Percentiles rank a stretch among this genome's conserved stretches.
Evolutionary conservation across 106 monocot species (phyloP).

Genomic region (Dendrobium officinale): DNA sequence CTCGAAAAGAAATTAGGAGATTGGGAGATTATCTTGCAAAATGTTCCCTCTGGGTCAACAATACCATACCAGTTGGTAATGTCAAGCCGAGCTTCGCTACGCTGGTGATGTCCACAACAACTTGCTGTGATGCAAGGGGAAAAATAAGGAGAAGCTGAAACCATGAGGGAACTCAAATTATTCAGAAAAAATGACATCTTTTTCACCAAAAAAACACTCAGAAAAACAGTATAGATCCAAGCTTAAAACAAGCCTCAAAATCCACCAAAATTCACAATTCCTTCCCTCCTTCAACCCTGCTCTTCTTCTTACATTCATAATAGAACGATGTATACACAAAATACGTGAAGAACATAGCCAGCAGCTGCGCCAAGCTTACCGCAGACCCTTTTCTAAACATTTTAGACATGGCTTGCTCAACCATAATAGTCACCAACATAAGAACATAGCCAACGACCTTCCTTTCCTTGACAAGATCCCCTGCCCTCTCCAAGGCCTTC

Average conservation of each 20-base stretch:
- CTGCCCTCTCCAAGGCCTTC: conserved; percentile 8
- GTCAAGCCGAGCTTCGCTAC: no score
- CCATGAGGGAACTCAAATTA: no score
- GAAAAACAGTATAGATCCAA: neutral
- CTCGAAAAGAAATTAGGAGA: no score
- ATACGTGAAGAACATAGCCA: conserved; percentile 4
- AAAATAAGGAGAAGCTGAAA: no score
- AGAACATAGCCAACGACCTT: neutral
- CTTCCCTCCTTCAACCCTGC: neutral
- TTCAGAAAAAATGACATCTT: no score
- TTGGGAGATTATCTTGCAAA: no score
- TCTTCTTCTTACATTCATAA: conserved; percentile 15
- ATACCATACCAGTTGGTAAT: no score
- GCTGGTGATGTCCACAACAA: no score
- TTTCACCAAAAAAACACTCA: no score
- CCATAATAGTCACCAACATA: no score
- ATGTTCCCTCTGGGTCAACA: no score
- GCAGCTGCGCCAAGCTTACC: neutral
- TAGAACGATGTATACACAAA: conserved; percentile 20
- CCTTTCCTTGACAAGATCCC: conserved; percentile 13
- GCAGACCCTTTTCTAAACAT: neutral
- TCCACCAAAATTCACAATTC: neutral
- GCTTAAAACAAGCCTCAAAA: neutral
- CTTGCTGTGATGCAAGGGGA: no score
- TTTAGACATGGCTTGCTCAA: neutral